Base-by-base conservation (phyloP, 192 early-diverging fungal genomes). In the Coemansia furcata region DNA sequence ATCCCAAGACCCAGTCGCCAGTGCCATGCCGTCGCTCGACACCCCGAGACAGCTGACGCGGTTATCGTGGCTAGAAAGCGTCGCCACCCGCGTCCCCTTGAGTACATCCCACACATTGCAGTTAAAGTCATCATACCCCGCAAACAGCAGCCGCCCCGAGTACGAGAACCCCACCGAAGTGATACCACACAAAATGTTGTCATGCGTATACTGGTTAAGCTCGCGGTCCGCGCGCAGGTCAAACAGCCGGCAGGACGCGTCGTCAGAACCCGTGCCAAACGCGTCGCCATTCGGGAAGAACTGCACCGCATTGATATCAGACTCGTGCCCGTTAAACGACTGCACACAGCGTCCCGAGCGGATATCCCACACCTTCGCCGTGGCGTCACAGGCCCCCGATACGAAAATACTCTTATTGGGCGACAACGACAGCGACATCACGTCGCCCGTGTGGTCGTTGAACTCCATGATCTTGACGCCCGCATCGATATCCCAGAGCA, bases 101-200 rank as follows among this genome's bases (percentile, higher is more conserved):
- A 99, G 86, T 32, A 95, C 97, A 80, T 99, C 98, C 98, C 98
- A 99, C 12, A 99, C 95, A 70, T 99, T 97, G 87, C 95, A 98
- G 85, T 98, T 97, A 79, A 94, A 98, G 79, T 99, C 96, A 71
- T 99, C 98, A 68, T 98, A 98, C 26, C 98, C 98, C 30, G 96
- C 95, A 90, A 99, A 99, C 64, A 99, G 75, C 33, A 99, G 78
- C 19, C 98, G 90, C 21, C 98, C 98, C 6, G 95, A 97, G 64
- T 96, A 88, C 65, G 96, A 98, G 73, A 99, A 99, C 5, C 90
- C 96, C 19, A 99, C 92, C 14, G 96, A 98, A 0, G 98, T 99
- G 76, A 99, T 96, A 23, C 98, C 98, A 80, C 96, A 98, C 62
- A 98, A 85, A 64, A 99, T 98, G 67, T 96, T 95, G 83, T 98